Base-by-base conservation (phyloP, 2,329 filamentous ascomycete species). In the Diplodia sapinea region DNA sequence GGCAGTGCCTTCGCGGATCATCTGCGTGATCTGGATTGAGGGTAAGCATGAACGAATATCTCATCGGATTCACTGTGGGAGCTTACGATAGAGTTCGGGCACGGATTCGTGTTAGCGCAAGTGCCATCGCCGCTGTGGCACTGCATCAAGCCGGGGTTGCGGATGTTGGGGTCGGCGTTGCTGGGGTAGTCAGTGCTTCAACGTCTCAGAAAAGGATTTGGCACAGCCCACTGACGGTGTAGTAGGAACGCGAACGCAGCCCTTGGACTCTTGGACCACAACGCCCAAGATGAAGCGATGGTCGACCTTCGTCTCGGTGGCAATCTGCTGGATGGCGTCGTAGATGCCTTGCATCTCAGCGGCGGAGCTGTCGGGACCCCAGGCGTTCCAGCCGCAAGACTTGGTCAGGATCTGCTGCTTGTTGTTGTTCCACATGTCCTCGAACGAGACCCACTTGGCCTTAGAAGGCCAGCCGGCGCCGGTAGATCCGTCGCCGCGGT, bases 91-190 rank as follows among this genome's bases (percentile, higher is more conserved):
- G 70, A 70, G 17, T 69, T 67, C 3, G 79, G 80, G 71, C 80
- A 83, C 5, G 81, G 81, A 31, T 73, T 77, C 57, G 33, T 11
- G 13, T 70, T 66, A 70, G 81, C 81, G 71, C 79, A 81, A 20
- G 74, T 76, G 29, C 75, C 76, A 0, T 70, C 74, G 64, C 80
- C 81, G 51, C 79, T 74, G 71, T 81, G 81, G 15, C 74, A 75
- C 72, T 84, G 82, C 77, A 84, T 81, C n/a, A 84, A 69, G 2
- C 82, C 82, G 1, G 82, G 82, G 70, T 83, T 84, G 38, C 70
- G 69, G 70, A 80, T 76, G 40, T 74, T 63, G 9, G 59, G 43
- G 29, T 63, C 59, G 3, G 36, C 74, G 71, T 80, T 79, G 17
- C 59, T 63, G n/a, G 9, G 8, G 1, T 11, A 7, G 31, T 63